Conservation (phyloP, 805 yeast genomes). For the Yarrowia sp. region DNA sequence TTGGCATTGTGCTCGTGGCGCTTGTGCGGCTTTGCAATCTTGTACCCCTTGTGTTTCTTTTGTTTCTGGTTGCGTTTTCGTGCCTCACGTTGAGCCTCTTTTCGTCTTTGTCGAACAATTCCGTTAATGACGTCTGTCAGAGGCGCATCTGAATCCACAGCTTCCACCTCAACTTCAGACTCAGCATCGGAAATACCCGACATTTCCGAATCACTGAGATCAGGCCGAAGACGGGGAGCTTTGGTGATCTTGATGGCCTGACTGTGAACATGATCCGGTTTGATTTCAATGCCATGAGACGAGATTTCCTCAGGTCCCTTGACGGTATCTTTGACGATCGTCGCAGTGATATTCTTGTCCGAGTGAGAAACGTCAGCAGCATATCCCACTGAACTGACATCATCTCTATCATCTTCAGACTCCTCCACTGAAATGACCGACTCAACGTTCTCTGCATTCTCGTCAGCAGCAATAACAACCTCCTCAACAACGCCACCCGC, state of each 20-base stretch:
- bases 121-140: conserved; percentile 15
- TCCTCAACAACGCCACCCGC: too few species aligned
- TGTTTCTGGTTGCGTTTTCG: not conserved
- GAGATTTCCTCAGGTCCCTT: too few species aligned
- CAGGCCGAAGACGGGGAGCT: not conserved
- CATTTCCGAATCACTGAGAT: conserved; percentile 12
- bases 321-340: not conserved
- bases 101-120: conserved; percentile 5
- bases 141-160: not conserved
- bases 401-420: not conserved
- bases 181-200: conserved; percentile 13
- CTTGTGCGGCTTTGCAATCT: conserved; percentile 13
- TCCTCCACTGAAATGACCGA: too few species aligned
- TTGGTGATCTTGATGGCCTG: not conserved
- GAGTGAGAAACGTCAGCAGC: too few species aligned
- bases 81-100: conserved; percentile 3
- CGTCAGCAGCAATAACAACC: too few species aligned
- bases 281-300: too few species aligned
- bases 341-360: not conserved
- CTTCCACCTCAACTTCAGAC: not conserved
- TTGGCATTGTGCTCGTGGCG: conserved; percentile 2
- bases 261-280: not conserved
- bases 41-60: not conserved
- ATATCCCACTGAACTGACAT: not conserved
- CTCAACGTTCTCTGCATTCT: too few species aligned